phyloP scores from a whole-genome alignment of 2,329 filamentous ascomycete genomes.

The Monilinia vaccinii-corymbosi region DNA sequence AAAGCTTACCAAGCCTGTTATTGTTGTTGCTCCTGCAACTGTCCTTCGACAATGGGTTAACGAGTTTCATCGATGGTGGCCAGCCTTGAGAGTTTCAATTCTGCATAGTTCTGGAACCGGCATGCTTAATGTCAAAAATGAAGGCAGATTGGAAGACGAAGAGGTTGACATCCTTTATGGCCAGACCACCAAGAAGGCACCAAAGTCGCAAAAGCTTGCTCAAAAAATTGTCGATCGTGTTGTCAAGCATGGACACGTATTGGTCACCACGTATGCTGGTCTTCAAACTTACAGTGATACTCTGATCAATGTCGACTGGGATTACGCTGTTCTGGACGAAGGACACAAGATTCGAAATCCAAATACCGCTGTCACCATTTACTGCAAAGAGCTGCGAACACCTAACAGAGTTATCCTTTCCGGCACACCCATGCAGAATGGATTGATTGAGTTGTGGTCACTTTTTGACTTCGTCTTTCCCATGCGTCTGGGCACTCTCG shows the following conservation, averaged over 20 bases:
- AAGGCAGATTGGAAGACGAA: constrained; percentile 50
- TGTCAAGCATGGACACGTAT: constrained; percentile 74
- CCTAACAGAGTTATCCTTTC: constrained; percentile 88
- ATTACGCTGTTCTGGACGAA: constrained; percentile 89
- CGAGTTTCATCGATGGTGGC: constrained; percentile 98
- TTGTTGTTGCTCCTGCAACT: constrained; percentile 88
- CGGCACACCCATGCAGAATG: constrained; percentile 97
- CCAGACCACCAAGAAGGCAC: constrained; percentile 32
- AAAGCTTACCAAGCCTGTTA: constrained; percentile 72
- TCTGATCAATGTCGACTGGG: constrained; percentile 78
- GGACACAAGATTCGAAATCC: constrained; percentile 98
- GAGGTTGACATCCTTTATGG: constrained; percentile 37
- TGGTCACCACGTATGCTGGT: constrained; percentile 93
- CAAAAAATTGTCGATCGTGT: constrained; percentile 76
- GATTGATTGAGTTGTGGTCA: constrained; percentile 89
- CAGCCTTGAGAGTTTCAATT: constrained; percentile 92
- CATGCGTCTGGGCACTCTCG: constrained; percentile 85
- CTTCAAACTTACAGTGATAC: constrained; percentile 86
- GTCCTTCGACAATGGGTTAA: constrained; percentile 97
- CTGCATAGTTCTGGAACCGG: constrained; percentile 92
- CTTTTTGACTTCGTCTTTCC: constrained; percentile 97
- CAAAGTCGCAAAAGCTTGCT: constrained; percentile 58
- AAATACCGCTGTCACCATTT: constrained; percentile 87
- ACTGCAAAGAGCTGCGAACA: constrained; percentile 88
- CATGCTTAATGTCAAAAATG: constrained; percentile 73